A percentile compares a stretch with the other conserved stretches of the same genome.
These are phyloP conservation scores for Balakata baccata DNA, from an alignment of 345 rosid genomes.

Conservation along the genomic window DNA sequence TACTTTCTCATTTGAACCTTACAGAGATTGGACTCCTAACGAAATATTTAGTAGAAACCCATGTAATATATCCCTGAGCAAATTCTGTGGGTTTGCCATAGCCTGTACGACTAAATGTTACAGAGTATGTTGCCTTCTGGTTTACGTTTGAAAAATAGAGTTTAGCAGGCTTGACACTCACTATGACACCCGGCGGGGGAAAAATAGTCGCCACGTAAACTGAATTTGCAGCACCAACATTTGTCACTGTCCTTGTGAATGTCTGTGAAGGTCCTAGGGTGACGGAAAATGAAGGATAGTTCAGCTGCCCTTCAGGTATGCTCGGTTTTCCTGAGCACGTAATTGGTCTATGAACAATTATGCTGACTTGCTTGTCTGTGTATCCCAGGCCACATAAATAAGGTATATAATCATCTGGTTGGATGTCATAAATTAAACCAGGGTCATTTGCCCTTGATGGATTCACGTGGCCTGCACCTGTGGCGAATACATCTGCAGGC, in stretches of 20 bases:
- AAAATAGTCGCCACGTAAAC: not conserved
- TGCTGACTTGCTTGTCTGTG: conserved; percentile 1
- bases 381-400: conserved; percentile 21
- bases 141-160: conserved; percentile 5
- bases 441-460: conserved; percentile 42
- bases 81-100: not conserved
- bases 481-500: conserved; percentile 43
- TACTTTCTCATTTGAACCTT: conserved; percentile 1
- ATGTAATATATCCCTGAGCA: conserved; percentile 20
- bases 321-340: not conserved
- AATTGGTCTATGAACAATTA: conserved; percentile 1
- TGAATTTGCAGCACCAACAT: conserved; percentile 15
- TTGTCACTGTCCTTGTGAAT: conserved; percentile 21
- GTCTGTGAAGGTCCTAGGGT: conserved; percentile 13
- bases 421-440: conserved; percentile 44
- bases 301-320: conserved; percentile 20
- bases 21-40: conserved; percentile 20
- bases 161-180: not conserved
- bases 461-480: conserved; percentile 48
- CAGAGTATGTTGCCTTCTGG: conserved; percentile 18
- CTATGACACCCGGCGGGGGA: conserved; percentile 7
- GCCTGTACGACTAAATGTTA: conserved; percentile 11
- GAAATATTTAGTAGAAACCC: conserved; percentile 6
- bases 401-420: conserved; percentile 17
- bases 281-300: conserved; percentile 25